Evolutionary conservation across 352 stramenopile species (phyloP).

Genomic region (Phytophthora melonis): DNA sequence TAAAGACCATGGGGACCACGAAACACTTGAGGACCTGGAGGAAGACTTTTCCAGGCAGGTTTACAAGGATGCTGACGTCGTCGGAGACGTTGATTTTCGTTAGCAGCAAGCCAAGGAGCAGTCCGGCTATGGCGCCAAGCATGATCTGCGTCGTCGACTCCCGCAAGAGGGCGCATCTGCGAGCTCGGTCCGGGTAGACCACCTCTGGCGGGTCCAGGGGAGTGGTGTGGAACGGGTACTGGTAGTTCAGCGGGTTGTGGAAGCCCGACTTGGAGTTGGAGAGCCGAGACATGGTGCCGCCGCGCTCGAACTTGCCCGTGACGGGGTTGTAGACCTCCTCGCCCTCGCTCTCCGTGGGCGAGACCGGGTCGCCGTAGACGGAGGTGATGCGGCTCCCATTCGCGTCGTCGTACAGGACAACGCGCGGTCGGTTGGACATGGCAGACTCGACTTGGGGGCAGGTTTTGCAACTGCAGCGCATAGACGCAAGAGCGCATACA

Average conservation of each 20-base stretch:
- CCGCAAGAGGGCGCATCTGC: slow-evolving; percentile 34
- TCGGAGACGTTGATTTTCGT: slow-evolving; percentile 43
- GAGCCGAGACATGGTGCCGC: slow-evolving; percentile 15
- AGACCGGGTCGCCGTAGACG: slow-evolving; percentile 32
- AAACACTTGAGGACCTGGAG: slow-evolving; percentile 62
- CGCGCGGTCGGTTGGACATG: slow-evolving; percentile 24
- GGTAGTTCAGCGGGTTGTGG: slow-evolving; percentile 15
- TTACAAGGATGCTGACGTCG: slow-evolving; percentile 48
- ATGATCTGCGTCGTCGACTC: slow-evolving; percentile 57
- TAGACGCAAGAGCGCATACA: background rate
- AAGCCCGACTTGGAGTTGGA: slow-evolving; percentile 34
- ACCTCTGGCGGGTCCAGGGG: slow-evolving; percentile 22
- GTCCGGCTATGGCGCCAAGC: slow-evolving; percentile 46
- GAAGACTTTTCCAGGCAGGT: slow-evolving; percentile 55
- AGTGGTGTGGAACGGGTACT: slow-evolving; percentile 18
- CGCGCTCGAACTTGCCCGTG: slow-evolving; percentile 34
- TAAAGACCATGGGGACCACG: slow-evolving; percentile 77
- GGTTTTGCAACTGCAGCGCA: background rate
- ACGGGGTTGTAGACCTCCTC: slow-evolving; percentile 39
- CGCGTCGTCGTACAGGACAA: slow-evolving; percentile 34
- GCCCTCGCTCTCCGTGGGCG: slow-evolving; percentile 35
- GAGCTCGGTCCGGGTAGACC: slow-evolving; percentile 31
- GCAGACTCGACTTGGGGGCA: background rate
- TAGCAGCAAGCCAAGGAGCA: slow-evolving; percentile 43
- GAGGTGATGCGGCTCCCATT: slow-evolving; percentile 19